Evolutionary conservation across 2,329 filamentous ascomycete genomes (phyloP), one percentile per base, ranked within the genome.

Genomic region (Daldinia sp.): DNA sequence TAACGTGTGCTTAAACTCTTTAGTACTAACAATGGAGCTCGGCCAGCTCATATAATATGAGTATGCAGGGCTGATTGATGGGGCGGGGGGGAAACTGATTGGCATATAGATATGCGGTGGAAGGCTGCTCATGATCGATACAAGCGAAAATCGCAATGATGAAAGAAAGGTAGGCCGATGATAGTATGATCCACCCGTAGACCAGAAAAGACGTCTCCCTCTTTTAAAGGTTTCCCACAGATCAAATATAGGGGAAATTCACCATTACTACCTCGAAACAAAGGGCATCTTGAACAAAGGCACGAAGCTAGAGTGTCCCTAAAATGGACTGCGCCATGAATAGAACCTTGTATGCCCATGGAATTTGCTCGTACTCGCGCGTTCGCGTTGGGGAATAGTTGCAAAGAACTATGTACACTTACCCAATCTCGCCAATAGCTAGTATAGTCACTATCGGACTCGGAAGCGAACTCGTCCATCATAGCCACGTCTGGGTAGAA

Each of bases 401-500:
- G 39, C 21, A 10, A 43, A 13, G 41, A 58, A 67, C 27, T 32
- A 47, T 7, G 25, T 61, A 53, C 23, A 89, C 92, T 82, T 83
- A 98, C 95, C 95, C 95, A 99, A 81, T 99, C 95, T 78, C 94
- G 86, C 95, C 95, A 99, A 79, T 98, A 99, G 80, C 93, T 98
- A 49, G 95, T 97, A 78, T 98, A 99, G 81, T 99, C 95, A 79
- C 94, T 97, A 77, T 99, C 95, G 10, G 94, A 96, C 79, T 99
- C 95, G 76, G 93, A 97, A 70, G 93, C 94, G 79, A 95, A 98
- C 80, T 98, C 94, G 77, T 98, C 95, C 95, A 98, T 98, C 73
- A 76, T 82, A 66, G 55, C 67, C 52, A 62, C 41, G 45, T 50
- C 43, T 41, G 52, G 60, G 53, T 27, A 53, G 55, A 47, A 32